phyloP scores from a whole-genome alignment of 805 yeast species.

The Metschnikowia lunata region DNA sequence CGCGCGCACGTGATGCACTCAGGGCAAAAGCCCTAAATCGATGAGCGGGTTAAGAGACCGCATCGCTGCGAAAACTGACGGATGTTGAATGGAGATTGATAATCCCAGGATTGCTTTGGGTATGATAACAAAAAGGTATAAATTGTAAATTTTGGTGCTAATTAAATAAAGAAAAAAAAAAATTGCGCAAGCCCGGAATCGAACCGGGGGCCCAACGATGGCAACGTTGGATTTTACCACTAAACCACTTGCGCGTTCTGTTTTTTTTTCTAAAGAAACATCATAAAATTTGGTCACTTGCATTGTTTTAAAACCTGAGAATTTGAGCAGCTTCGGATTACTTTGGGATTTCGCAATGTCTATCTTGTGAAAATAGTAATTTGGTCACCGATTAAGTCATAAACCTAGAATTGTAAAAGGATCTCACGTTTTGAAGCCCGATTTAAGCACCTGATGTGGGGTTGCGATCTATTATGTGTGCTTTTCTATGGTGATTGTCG shows the following conservation, averaged over 20 bases:
- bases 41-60: not conserved
- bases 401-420: no score
- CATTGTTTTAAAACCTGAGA: not conserved
- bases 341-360: no score
- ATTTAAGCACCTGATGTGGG: no score
- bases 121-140: not conserved
- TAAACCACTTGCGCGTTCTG: slow-evolving; percentile 19
- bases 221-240: slow-evolving; percentile 22
- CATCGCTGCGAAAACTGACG: not conserved
- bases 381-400: no score
- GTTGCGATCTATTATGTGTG: no score
- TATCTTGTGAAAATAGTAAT: no score
- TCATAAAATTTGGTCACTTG: not conserved
- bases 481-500: no score
- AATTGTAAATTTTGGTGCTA: not conserved
- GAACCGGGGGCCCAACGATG: slow-evolving; percentile 22
- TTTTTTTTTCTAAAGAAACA: no score
- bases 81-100: not conserved
- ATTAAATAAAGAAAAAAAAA: not conserved
- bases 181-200: slow-evolving; percentile 21
- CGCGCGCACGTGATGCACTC: slow-evolving; percentile 9
- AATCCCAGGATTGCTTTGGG: not conserved
- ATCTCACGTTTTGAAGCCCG: no score
- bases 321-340: not conserved
- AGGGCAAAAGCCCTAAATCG: slow-evolving; percentile 15